These are phyloP conservation scores for Fusarium sp. DNA, from an alignment of 2,329 filamentous ascomycete genomes.

Conservation along the genomic window DNA sequence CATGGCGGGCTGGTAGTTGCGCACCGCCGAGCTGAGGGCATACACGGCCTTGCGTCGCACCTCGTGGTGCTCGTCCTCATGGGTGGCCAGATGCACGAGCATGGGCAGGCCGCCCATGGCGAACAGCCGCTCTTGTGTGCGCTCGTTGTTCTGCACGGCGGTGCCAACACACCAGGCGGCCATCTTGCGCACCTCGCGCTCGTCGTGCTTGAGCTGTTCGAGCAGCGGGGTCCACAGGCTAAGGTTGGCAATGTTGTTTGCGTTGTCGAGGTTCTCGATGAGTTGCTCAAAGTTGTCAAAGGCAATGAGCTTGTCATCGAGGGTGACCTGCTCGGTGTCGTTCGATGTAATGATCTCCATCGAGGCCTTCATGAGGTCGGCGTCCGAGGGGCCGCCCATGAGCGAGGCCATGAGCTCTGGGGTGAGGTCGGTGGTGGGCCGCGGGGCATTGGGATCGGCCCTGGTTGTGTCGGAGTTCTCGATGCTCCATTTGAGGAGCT, in stretches of 20 bases:
- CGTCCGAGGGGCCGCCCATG: conserved; percentile 88
- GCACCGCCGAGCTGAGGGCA: conserved; percentile 84
- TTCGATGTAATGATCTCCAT: conserved; percentile 80
- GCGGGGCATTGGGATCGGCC: conserved; percentile 47
- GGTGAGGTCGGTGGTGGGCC: conserved; percentile 63
- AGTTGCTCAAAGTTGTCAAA: conserved; percentile 97
- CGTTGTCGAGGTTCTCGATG: conserved; percentile 94
- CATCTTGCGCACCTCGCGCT: conserved; percentile 81
- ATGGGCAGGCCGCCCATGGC: conserved; percentile 75
- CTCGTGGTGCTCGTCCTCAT: conserved; percentile 68
- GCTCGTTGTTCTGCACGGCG: conserved; percentile 94
- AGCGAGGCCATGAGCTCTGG: conserved; percentile 79
- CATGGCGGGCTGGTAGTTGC: conserved; percentile 91
- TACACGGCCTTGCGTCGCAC: conserved; percentile 90
- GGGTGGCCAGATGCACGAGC: conserved; percentile 74
- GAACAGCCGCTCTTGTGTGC: conserved; percentile 79
- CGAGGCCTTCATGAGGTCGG: conserved; percentile 88
- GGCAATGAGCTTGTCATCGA: conserved; percentile 83
- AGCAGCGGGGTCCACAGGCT: conserved; percentile 87
- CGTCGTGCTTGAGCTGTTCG: conserved; percentile 73
- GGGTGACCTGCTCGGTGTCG: conserved; percentile 67
- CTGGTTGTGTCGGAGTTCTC: conserved; percentile 57
- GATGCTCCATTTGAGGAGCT: conserved; percentile 82
- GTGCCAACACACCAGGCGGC: conserved; percentile 96
- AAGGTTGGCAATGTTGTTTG: conserved; percentile 88